phyloP scores from a whole-genome alignment of 2,329 filamentous ascomycete species.

The Diaporthe citrichinensis region DNA sequence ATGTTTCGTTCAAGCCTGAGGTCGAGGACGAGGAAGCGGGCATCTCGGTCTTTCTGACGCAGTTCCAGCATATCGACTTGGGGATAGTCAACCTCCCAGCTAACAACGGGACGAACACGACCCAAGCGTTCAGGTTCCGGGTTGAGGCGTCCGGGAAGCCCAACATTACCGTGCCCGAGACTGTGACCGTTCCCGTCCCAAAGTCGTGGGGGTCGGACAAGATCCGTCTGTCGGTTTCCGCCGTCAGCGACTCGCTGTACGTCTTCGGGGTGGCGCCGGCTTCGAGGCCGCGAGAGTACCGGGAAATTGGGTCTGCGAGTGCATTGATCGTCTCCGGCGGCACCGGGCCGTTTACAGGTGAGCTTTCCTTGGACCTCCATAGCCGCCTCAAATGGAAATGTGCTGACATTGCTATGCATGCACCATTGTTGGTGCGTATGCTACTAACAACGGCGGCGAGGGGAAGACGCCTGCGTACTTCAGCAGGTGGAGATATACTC shows the following conservation, averaged over 20 bases:
- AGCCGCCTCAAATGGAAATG: neutral
- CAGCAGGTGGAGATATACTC: conserved; percentile 27
- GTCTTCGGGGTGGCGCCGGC: conserved; percentile 47
- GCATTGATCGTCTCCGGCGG: conserved; percentile 52
- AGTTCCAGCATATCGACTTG: conserved; percentile 51
- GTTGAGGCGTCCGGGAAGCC: conserved; percentile 36
- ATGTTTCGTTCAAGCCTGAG: conserved; percentile 46
- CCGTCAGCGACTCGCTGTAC: conserved; percentile 50
- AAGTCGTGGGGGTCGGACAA: conserved; percentile 44
- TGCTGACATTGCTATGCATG: conserved; percentile 48
- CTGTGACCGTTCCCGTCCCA: conserved; percentile 44
- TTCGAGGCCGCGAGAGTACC: conserved; percentile 44
- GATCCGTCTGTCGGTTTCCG: conserved; percentile 50
- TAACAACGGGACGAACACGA: conserved; percentile 10
- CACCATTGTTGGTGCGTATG: conserved; percentile 52
- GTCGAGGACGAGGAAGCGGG: conserved; percentile 51
- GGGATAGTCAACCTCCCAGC: conserved; percentile 47
- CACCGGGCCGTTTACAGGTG: conserved; percentile 35
- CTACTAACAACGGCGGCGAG: conserved; percentile 52
- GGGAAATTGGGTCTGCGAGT: conserved; percentile 47
- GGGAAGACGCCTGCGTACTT: conserved; percentile 30
- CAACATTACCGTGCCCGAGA: conserved; percentile 10
- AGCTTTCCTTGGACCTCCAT: neutral
- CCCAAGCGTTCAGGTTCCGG: conserved; percentile 45
- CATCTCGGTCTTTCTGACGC: conserved; percentile 52